Percentiles rank a stretch among this genome's conserved stretches.
Evolutionary conservation across 805 yeast species (phyloP).

Genomic region (Spathaspora girioi): DNA sequence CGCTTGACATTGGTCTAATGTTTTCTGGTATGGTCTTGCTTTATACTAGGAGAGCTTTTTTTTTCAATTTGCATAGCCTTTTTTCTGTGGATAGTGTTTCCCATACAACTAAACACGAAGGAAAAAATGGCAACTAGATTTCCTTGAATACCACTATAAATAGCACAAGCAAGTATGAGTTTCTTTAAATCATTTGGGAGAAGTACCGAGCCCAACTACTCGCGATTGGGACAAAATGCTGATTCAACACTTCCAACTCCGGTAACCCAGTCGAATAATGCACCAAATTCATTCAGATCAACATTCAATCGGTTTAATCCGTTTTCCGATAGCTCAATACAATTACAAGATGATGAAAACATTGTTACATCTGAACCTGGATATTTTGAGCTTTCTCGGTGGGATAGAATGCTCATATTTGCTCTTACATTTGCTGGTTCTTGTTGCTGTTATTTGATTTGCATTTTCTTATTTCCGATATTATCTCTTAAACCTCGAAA

Average conservation of each 20-base stretch:
- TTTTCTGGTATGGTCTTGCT: background rate
- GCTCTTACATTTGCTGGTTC: slow-evolving; percentile 43
- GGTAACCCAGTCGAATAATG: slow-evolving; percentile 19
- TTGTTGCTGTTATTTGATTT: slow-evolving; percentile 37
- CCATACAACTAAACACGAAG: too few species aligned
- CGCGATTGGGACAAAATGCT: slow-evolving; percentile 31
- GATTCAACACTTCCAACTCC: slow-evolving; percentile 37
- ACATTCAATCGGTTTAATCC: slow-evolving; percentile 37
- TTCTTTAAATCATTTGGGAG: slow-evolving; percentile 32
- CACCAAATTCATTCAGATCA: slow-evolving; percentile 21
- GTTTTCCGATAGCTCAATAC: slow-evolving; percentile 32
- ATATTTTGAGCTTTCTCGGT: slow-evolving; percentile 38
- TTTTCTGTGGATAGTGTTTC: background rate
- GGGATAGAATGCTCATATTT: slow-evolving; percentile 46
- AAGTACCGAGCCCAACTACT: slow-evolving; percentile 15
- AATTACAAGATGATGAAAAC: slow-evolving; percentile 41
- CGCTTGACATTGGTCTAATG: background rate
- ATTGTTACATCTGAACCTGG: slow-evolving; percentile 44
- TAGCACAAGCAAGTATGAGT: slow-evolving; percentile 21
- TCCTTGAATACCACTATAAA: background rate
- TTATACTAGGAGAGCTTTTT: background rate
- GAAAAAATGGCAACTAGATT: too few species aligned
- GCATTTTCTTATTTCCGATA: slow-evolving; percentile 42
- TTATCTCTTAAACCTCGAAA: slow-evolving; percentile 40
- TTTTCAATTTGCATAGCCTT: background rate